Evolutionary conservation across 768 basidiomycete species (phyloP), one percentile per base, ranked within the genome.

Genomic region (Tulasnella sp.): DNA sequence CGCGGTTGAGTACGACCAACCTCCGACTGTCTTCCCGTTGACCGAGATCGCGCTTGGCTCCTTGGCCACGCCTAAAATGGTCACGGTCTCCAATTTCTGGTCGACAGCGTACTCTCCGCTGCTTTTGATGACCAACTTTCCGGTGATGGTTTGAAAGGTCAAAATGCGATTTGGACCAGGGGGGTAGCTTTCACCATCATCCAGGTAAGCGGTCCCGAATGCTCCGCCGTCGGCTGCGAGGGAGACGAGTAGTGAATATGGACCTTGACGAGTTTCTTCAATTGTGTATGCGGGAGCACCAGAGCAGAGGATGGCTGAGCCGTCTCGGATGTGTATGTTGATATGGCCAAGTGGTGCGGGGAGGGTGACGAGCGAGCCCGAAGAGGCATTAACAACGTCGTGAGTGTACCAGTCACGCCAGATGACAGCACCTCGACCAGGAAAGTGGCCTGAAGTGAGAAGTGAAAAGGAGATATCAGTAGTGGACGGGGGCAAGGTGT

Each of bases 321-420:
- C 82, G 45, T 82, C 78, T 48, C 73, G 73, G 68, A 84, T 82
- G 65, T 81, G 75, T 38, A 84, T 66, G 1, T 82, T 82, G 53
- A 85, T 84, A 30, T 77, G 64, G 2, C 77, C 79, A 63, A 78
- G 76, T 57, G 83, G 71, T 64, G 79, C 17, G 31, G 53, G 24
- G 43, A 64, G 51, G n/a, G 72, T 74, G 51, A 79, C 66, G 2
- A 65, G 71, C 29, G 73, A 62, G 41, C 79, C 82, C 0, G 62
- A 59, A 17, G 34, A 38, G 34, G 80, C 80, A 22, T 72, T 66
- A 34, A 82, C 68, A 2, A 75, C 75, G 9, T 71, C 67, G 24
- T 79, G 70, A 3, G 78, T 78, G 24, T 62, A 60, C 67, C 82
- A 83, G 65, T 84, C 79, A 70, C 84, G 84, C 72, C 82, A 84